A percentile compares a stretch with the other conserved stretches of the same genome.
These are phyloP conservation scores for Aquilaria sinensis DNA, from an alignment of 345 rosid genomes.

Conservation along the genomic window DNA sequence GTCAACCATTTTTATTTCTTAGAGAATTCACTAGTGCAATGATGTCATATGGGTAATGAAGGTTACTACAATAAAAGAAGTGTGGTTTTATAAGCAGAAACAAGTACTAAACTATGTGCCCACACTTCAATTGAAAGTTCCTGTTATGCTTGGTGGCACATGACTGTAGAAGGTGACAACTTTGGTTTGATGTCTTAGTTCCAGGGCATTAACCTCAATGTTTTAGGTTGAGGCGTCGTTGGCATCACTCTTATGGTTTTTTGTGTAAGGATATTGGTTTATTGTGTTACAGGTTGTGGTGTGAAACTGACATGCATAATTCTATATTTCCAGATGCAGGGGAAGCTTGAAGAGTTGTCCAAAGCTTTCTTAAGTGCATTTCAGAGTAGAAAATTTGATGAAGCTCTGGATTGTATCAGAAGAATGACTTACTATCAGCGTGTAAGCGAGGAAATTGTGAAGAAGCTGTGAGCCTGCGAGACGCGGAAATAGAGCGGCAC, in stretches of 20 bases:
- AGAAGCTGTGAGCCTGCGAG: slow-evolving; percentile 43
- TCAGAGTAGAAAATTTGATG: slow-evolving; percentile 49
- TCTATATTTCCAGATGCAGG: slow-evolving; percentile 45
- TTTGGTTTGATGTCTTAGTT: background rate
- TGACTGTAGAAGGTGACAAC: too few relatives aligned
- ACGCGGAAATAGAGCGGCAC: too few relatives aligned
- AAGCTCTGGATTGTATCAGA: slow-evolving; percentile 56
- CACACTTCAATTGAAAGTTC: too few relatives aligned
- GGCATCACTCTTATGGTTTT: background rate
- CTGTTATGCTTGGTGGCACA: too few relatives aligned
- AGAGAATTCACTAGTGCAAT: too few relatives aligned
- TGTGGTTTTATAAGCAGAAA: too few relatives aligned
- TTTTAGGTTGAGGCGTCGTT: too few relatives aligned
- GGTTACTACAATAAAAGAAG: too few relatives aligned
- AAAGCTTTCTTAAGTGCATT: slow-evolving; percentile 53
- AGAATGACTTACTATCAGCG: slow-evolving; percentile 89
- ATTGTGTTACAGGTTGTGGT: too few relatives aligned
- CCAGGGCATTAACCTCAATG: background rate
- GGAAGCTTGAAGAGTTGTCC: slow-evolving; percentile 58
- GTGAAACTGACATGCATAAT: background rate
- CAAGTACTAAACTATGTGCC: too few relatives aligned
- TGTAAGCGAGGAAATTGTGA: slow-evolving; percentile 68
- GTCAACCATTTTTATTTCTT: too few relatives aligned
- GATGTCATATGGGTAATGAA: too few relatives aligned
- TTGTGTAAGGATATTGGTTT: background rate